These are phyloP conservation scores for Helichrysum umbraculigerum DNA, from an alignment of 129 eudicot species.

Conservation along the genomic window DNA sequence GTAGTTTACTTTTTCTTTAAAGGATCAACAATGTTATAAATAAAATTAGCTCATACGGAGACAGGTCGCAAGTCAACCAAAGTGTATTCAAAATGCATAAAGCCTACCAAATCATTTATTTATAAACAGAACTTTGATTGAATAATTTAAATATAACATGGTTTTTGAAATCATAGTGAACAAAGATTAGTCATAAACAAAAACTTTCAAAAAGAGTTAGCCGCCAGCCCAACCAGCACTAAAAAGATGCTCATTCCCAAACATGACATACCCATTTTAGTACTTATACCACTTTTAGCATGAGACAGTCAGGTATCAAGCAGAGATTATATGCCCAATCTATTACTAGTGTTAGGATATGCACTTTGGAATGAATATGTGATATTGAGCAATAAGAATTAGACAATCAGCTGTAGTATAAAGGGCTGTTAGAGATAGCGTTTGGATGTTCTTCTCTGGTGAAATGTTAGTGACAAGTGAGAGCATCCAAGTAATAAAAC, in stretches of 20 bases:
- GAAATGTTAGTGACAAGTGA: background rate
- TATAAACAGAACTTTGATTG: background rate
- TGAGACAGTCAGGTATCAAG: background rate
- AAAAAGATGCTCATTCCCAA: background rate
- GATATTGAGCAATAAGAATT: background rate
- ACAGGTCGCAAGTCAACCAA: background rate
- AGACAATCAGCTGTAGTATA: background rate
- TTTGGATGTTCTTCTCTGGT: background rate
- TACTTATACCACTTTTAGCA: background rate
- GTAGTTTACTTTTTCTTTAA: background rate
- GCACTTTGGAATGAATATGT: background rate
- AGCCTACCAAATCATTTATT: background rate
- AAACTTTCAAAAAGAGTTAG: background rate
- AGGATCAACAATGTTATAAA: background rate
- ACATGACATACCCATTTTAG: background rate
- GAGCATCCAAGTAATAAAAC: background rate
- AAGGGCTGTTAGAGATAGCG: background rate
- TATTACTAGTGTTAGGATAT: background rate
- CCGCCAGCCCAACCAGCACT: background rate
- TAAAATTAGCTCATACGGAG: background rate
- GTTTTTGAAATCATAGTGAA: background rate
- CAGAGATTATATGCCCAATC: slow-evolving; percentile 11
- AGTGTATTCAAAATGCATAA: too few species aligned
- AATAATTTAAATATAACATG: background rate
- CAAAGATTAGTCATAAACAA: background rate